Percentiles rank a stretch among this genome's conserved stretches.
Conservation (phyloP, 495 filamentous ascomycete species). For the Cairneyella variabilis region DNA sequence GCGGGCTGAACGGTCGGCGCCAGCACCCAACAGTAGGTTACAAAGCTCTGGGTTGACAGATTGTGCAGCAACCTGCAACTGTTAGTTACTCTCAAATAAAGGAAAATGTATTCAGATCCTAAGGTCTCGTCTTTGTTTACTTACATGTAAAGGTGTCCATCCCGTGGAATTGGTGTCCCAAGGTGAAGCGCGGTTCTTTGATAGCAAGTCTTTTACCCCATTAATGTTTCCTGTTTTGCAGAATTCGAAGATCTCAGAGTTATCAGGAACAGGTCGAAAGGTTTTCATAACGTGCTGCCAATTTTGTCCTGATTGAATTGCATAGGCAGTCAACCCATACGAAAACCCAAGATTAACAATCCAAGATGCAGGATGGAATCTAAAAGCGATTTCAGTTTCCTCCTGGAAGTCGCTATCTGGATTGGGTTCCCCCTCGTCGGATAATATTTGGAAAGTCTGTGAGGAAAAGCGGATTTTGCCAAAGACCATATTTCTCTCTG, state of each 20-base stretch:
- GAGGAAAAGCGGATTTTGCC: no score
- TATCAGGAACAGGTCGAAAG: not conserved
- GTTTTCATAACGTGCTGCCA: not conserved
- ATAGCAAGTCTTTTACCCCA: not conserved
- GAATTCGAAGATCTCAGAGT: not conserved
- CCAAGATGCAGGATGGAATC: not conserved
- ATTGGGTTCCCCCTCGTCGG: not conserved
- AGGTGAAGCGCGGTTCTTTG: not conserved
- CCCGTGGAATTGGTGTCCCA: constrained; percentile 2
- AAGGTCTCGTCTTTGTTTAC: not conserved
- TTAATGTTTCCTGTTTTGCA: not conserved
- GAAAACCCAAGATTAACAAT: not conserved
- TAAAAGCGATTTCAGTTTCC: not conserved
- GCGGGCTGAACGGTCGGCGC: not conserved
- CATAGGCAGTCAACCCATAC: not conserved
- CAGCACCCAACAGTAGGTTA: not conserved
- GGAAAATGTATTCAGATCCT: not conserved
- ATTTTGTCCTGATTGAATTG: not conserved
- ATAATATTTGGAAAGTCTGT: not conserved
- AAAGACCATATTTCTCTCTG: no score
- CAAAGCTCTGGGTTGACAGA: not conserved
- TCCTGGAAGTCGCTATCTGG: not conserved
- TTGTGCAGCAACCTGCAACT: constrained; percentile 5
- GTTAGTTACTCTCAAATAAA: no score
- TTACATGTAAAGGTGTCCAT: not conserved